Percentiles rank a stretch among this genome's conserved stretches.
phyloP scores from a whole-genome alignment of 805 yeast species.

The Saccharomycopsis sp. region DNA sequence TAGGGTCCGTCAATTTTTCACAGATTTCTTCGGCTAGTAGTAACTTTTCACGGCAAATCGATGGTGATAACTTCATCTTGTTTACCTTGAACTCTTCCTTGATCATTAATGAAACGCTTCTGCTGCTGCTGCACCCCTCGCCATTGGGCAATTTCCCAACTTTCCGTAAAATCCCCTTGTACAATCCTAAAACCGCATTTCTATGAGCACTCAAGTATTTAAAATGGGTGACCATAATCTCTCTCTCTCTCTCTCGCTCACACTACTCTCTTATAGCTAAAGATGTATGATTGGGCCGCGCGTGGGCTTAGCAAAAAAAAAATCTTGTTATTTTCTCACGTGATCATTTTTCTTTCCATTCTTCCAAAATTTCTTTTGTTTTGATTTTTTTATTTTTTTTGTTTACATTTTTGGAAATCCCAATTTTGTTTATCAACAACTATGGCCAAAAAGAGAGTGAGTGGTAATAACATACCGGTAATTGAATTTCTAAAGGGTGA shows the following conservation, averaged over 20 bases:
- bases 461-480: constrained; percentile 6
- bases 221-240: constrained; percentile 10
- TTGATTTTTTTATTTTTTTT: not conserved
- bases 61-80: not conserved
- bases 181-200: constrained; percentile 8
- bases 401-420: constrained; percentile 22
- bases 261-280: not conserved
- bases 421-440: not conserved
- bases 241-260: not conserved
- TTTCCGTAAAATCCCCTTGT: constrained; percentile 7
- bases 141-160: not conserved
- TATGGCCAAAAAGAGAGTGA: constrained; percentile 2
- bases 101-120: too few relatives aligned
- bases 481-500: constrained; percentile 20
- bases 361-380: not conserved
- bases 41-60: constrained; percentile 1
- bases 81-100: constrained; percentile 1
- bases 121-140: not conserved
- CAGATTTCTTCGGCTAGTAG: not conserved
- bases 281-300: not conserved
- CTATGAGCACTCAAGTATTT: constrained; percentile 5
- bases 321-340: too few relatives aligned
- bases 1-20: not conserved
- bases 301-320: not conserved
- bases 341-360: not conserved